Conservation (phyloP, 306 rosid species). For the Malus fusca region DNA sequence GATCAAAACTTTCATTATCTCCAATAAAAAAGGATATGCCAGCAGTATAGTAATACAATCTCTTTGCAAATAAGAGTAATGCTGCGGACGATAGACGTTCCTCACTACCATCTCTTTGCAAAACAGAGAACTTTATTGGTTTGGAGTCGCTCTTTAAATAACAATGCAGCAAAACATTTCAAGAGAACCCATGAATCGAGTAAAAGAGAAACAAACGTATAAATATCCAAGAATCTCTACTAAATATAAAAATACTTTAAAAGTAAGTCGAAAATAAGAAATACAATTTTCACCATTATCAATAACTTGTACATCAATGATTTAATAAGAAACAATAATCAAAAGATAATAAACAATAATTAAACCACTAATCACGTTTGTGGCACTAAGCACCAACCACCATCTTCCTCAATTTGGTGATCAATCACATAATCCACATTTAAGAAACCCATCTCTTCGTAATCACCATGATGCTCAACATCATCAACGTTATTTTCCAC, state of each 20-base stretch:
- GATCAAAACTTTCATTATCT: neutral
- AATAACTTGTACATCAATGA: neutral
- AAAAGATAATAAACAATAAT: neutral
- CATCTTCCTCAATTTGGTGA: conserved; percentile 38
- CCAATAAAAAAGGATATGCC: neutral
- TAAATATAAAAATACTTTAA: neutral
- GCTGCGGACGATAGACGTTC: too few relatives aligned
- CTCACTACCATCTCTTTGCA: too few relatives aligned
- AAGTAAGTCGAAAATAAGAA: neutral
- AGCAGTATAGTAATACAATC: too few relatives aligned
- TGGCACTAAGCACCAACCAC: conserved; percentile 50
- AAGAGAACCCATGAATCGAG: too few relatives aligned
- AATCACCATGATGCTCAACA: neutral
- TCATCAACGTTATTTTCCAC: neutral
- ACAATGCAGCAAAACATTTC: too few relatives aligned
- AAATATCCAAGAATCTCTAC: too few relatives aligned
- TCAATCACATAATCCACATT: conserved; percentile 26
- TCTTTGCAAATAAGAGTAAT: too few relatives aligned
- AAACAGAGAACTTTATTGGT: too few relatives aligned
- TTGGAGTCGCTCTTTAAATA: too few relatives aligned
- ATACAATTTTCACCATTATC: neutral
- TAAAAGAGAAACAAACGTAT: too few relatives aligned
- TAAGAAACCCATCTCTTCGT: conserved; percentile 17
- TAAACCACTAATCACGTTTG: conserved; percentile 14
- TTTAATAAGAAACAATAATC: neutral